Conservation (phyloP, 2,329 filamentous ascomycete genomes). For the Furcasterigmium furcatum region DNA sequence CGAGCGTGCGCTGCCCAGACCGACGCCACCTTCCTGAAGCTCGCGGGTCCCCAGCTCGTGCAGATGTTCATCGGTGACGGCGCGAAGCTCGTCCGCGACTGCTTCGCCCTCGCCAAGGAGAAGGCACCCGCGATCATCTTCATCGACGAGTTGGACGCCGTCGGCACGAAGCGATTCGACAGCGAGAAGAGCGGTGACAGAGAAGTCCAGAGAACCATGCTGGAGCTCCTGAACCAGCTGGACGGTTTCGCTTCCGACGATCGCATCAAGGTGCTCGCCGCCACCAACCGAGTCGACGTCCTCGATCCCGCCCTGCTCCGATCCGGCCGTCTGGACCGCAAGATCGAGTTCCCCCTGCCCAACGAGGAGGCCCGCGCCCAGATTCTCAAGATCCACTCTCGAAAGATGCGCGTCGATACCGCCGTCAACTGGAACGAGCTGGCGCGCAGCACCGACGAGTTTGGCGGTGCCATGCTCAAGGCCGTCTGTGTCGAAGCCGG, state of each 20-base stretch:
- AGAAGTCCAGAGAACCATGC: constrained; percentile 97
- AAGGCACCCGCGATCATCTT: constrained; percentile 99
- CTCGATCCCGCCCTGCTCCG: constrained; percentile 88
- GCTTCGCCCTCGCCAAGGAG: constrained; percentile 95
- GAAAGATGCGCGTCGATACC: constrained; percentile 96
- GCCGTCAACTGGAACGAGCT: constrained; percentile 94
- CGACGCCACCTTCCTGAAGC: constrained; percentile 97
- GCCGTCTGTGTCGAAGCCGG: constrained; percentile 98
- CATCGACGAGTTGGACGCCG: constrained; percentile 96
- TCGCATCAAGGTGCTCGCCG: constrained; percentile 92
- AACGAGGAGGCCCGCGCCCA: constrained; percentile 97
- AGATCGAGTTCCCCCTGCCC: constrained; percentile 97
- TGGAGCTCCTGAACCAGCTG: constrained; percentile 96
- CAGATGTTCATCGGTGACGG: constrained; percentile 99
- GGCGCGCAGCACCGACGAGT: constrained; percentile 95
- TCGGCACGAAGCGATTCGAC: constrained; percentile 99
- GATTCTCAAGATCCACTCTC: constrained; percentile 94
- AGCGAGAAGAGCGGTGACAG: constrained; percentile 97
- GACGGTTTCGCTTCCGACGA: constrained; percentile 97
- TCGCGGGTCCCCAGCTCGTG: constrained; percentile 93
- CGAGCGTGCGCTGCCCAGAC: constrained; percentile 97
- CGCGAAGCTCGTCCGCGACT: constrained; percentile 95
- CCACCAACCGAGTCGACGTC: constrained; percentile 92
- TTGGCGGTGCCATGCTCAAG: constrained; percentile 96
- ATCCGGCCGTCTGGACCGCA: constrained; percentile 88